Evolutionary conservation across 179 eudicot species (phyloP), one percentile per base, ranked within the genome.

Genomic region (Camellia oleifera): DNA sequence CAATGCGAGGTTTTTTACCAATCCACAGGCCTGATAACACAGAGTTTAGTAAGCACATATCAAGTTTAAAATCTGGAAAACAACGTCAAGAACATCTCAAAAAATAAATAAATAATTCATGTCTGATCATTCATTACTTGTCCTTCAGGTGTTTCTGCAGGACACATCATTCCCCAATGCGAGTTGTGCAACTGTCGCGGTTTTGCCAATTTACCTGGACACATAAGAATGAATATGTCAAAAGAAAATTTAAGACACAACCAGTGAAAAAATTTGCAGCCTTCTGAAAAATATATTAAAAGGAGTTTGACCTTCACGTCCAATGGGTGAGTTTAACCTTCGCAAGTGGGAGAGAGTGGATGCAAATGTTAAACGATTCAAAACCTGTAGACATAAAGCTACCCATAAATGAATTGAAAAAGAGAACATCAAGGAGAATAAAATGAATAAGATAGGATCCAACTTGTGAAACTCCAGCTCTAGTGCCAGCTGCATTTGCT

Each of bases 121-220:
- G 52, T 7, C 4, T 48, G 52, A 48, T 48, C 11, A 58, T 0
- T 26, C 18, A 80, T 72, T 5, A 88, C 91, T 83, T 94, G 98
- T 77, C 98, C 98, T 87, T 94, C 98, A 76, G 98, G 98, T 15
- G 98, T 94, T 85, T 94, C 97, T 63, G 97, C 98, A 68, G 98
- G 98, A 82, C 98, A 94, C 97, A 94, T 94, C 98, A 94, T 94
- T 75, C 98, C 98, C 97, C 98, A 94, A 64, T 93, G 98, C 7
- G 98, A 94, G 83, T 93, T 94, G 79, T 94, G 98, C 88, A 94
- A 83, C 89, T 94, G 98, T 85, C 98, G 87, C 50, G 98, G 98
- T 83, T 94, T 94, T 67, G 97, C 98, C 88, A 94, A 84, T 84
- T 94, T 91, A 65, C 98, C 98, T 88, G 81, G 46, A 4, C 20